Evolutionary conservation across 306 rosid genomes (phyloP).

Genomic region (cucumber (Cucumis sativus)): DNA sequence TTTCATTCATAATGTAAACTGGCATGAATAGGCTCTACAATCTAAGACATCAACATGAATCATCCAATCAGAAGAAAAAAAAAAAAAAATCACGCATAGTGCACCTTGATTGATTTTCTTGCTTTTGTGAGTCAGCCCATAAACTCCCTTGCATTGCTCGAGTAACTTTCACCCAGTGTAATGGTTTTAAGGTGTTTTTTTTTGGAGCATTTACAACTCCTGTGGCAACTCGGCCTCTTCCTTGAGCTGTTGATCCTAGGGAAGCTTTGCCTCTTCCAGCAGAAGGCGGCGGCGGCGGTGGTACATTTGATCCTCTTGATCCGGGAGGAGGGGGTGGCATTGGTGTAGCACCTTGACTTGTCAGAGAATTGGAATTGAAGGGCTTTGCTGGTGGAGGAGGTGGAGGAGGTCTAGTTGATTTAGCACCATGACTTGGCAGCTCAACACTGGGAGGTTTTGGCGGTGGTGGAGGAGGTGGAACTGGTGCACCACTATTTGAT

Average conservation of each 20-base stretch:
- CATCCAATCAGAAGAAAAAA: slow-evolving; percentile 11
- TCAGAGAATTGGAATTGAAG: slow-evolving; percentile 23
- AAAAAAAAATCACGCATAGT: background rate
- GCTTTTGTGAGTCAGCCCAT: slow-evolving; percentile 91
- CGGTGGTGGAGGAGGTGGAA: slow-evolving; percentile 20
- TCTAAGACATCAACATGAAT: background rate
- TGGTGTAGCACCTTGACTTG: slow-evolving; percentile 17
- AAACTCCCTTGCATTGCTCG: slow-evolving; percentile 84
- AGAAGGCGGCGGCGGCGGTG: slow-evolving; percentile 35
- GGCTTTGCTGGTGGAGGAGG: slow-evolving; percentile 37
- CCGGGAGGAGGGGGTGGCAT: slow-evolving; percentile 31
- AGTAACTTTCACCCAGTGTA: slow-evolving; percentile 95
- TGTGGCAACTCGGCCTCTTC: slow-evolving; percentile 45
- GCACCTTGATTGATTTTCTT: slow-evolving; percentile 66
- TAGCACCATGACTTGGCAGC: slow-evolving; percentile 12
- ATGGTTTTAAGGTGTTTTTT: slow-evolving; percentile 59
- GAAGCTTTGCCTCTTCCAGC: slow-evolving; percentile 26
- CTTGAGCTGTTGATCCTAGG: slow-evolving; percentile 39
- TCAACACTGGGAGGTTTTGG: slow-evolving; percentile 36
- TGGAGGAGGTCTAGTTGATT: slow-evolving; percentile 24
- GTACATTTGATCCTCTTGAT: slow-evolving; percentile 24
- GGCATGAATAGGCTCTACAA: background rate
- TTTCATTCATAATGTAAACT: background rate
- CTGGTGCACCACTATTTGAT: slow-evolving; percentile 11
- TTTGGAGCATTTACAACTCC: slow-evolving; percentile 45